phyloP scores from a whole-genome alignment of 345 rosid genomes.

The Erysimum cheiranthoides region DNA sequence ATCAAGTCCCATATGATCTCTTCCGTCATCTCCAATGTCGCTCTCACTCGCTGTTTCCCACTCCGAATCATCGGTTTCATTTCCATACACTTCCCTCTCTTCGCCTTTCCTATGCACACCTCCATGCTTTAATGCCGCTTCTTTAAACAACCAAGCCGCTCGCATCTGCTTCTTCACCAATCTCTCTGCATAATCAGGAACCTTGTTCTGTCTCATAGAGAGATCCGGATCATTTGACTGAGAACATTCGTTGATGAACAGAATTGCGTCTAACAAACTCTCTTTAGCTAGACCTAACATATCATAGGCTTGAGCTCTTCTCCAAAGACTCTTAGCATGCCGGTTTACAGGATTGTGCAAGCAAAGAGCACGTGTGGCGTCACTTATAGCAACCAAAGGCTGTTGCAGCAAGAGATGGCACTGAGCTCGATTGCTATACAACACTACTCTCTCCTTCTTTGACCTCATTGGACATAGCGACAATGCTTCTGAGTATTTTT shows the following conservation, averaged over 20 bases:
- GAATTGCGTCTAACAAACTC: constrained; percentile 94
- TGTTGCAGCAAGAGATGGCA: constrained; percentile 95
- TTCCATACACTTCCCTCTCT: constrained; percentile 69
- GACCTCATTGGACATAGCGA: constrained; percentile 91
- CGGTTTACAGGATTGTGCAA: constrained; percentile 87
- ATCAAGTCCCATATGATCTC: constrained; percentile 75
- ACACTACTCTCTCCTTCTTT: constrained; percentile 93
- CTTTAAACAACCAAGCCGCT: constrained; percentile 98
- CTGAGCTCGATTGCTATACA: constrained; percentile 95
- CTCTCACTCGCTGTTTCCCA: constrained; percentile 99
- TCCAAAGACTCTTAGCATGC: constrained; percentile 98
- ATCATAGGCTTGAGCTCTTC: constrained; percentile 98
- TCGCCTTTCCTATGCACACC: constrained; percentile 80
- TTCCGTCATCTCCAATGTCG: constrained; percentile 86
- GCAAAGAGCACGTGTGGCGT: constrained; percentile 89
- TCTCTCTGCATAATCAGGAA: constrained; percentile 97
- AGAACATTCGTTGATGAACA: constrained; percentile 96
- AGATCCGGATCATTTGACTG: constrained; percentile 97
- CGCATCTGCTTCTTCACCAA: constrained; percentile 98
- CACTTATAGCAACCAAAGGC: constrained; percentile 89
- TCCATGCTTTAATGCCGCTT: constrained; percentile 91
- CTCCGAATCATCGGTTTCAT: constrained; percentile 84
- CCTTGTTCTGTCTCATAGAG: constrained; percentile 88
- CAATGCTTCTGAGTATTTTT: constrained; percentile 93
- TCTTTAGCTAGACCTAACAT: constrained; percentile 95